Evolutionary conservation across 495 filamentous ascomycete species (phyloP).

Genomic region (Trichocladium antarcticum): DNA sequence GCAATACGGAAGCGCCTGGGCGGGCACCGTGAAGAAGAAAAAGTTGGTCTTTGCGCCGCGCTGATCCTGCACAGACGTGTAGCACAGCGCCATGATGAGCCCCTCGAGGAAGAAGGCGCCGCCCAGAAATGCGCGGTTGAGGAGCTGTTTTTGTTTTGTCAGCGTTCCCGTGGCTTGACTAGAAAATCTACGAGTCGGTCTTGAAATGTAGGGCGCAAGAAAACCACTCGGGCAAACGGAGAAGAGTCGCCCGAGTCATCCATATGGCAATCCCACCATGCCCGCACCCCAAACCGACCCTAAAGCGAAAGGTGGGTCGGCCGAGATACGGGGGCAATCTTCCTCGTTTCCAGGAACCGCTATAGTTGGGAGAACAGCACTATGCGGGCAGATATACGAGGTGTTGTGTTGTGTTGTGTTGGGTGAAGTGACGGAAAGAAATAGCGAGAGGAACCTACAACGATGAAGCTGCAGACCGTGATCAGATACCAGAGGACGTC

Average conservation of each 20-base stretch:
- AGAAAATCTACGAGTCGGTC: slow-evolving; percentile 1
- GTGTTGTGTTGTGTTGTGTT: slow-evolving; percentile 29
- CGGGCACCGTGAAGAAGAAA: slow-evolving; percentile 66
- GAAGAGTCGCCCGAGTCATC: slow-evolving; percentile 61
- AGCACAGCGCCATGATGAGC: slow-evolving; percentile 64
- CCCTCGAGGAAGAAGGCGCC: slow-evolving; percentile 47
- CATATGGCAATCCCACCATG: slow-evolving; percentile 84
- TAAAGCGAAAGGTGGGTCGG: slow-evolving; percentile 69
- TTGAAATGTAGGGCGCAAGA: slow-evolving; percentile 72
- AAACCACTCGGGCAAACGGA: slow-evolving; percentile 61
- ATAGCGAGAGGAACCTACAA: slow-evolving; percentile 31
- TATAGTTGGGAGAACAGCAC: slow-evolving; percentile 60
- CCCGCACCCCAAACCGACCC: slow-evolving; percentile 62
- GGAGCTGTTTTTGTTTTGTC: slow-evolving; percentile 25
- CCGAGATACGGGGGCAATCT: slow-evolving; percentile 79
- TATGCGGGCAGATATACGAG: slow-evolving; percentile 96
- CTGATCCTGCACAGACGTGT: slow-evolving; percentile 74
- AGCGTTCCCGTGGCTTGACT: slow-evolving; percentile 6
- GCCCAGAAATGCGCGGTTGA: slow-evolving; percentile 42
- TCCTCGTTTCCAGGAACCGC: slow-evolving; percentile 97
- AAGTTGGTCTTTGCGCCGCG: slow-evolving; percentile 57
- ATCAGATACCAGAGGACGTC: slow-evolving; percentile 42
- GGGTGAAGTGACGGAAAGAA: slow-evolving; percentile 1
- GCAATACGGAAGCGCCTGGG: slow-evolving; percentile 62
- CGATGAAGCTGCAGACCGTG: slow-evolving; percentile 32